Conservation (phyloP, 2,329 filamentous ascomycete genomes). For the Lachnellula suecica region DNA sequence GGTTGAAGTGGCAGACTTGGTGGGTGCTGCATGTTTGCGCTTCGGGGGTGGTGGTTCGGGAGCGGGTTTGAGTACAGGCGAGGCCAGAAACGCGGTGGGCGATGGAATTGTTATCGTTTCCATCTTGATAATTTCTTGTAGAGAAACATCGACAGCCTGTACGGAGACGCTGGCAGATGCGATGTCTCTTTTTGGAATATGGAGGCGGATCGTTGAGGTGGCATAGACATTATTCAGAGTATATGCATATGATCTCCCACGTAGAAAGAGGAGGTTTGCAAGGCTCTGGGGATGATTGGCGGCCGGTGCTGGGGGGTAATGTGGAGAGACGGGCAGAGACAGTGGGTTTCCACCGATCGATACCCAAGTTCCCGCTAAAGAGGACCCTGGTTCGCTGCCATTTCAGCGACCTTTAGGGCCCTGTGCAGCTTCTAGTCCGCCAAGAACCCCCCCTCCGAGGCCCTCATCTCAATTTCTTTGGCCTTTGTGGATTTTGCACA, state of each 20-base stretch:
- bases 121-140: slow-evolving; percentile 37
- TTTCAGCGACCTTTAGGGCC: background rate
- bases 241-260: slow-evolving; percentile 6
- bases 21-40: slow-evolving; percentile 23
- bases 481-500: slow-evolving; percentile 1
- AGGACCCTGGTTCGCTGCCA: background rate
- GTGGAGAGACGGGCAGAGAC: background rate
- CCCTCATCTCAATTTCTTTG: background rate
- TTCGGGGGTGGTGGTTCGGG: slow-evolving; percentile 29
- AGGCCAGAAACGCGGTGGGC: slow-evolving; percentile 52
- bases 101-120: slow-evolving; percentile 61
- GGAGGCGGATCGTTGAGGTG: slow-evolving; percentile 3
- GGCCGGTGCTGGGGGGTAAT: background rate
- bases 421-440: background rate
- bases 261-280: slow-evolving; percentile 2
- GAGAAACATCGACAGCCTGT: slow-evolving; percentile 18
- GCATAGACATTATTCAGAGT: background rate
- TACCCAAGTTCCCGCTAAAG: background rate
- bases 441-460: background rate
- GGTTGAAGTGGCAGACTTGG: slow-evolving; percentile 15
- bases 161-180: background rate
- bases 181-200: background rate
- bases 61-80: slow-evolving; percentile 32
- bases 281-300: slow-evolving; percentile 9
- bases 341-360: too few species aligned